Evolutionary conservation across 148 eudicot genomes (phyloP).

Genomic region (Cornus kousa): DNA sequence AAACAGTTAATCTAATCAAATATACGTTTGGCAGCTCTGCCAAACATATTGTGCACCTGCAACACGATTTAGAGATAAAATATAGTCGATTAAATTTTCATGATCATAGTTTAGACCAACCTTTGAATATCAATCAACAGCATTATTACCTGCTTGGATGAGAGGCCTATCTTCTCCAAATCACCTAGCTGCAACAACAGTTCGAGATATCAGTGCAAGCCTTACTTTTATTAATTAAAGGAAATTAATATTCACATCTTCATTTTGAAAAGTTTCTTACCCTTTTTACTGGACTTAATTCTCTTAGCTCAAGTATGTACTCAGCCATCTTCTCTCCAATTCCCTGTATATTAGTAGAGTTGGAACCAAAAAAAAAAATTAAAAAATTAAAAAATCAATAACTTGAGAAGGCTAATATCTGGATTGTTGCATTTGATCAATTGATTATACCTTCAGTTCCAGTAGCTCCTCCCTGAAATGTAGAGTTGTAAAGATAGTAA

Average conservation of each 20-base stretch:
- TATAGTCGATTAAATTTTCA: neutral
- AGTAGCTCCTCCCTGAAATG: slow-evolving; percentile 72
- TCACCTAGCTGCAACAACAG: slow-evolving; percentile 57
- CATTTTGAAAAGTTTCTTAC: slow-evolving; percentile 32
- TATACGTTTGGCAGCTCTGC: slow-evolving; percentile 56
- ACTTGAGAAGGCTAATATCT: neutral
- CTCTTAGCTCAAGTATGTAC: slow-evolving; percentile 80
- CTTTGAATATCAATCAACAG: neutral
- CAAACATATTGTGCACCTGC: slow-evolving; percentile 68
- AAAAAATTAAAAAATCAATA: neutral
- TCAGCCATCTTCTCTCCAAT: slow-evolving; percentile 78
- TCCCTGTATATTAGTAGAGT: slow-evolving; percentile 45
- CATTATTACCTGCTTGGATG: slow-evolving; percentile 65
- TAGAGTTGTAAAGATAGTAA: neutral
- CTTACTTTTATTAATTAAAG: neutral
- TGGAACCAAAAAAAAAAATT: neutral
- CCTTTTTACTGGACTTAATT: slow-evolving; percentile 67
- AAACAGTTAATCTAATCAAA: slow-evolving; percentile 29
- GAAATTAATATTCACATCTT: neutral
- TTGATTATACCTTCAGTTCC: slow-evolving; percentile 58
- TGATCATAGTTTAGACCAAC: neutral
- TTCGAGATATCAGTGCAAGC: neutral
- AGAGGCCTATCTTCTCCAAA: slow-evolving; percentile 84
- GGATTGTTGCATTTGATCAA: neutral
- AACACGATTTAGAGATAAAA: neutral